Percentiles rank a stretch among this genome's conserved stretches.
phyloP scores from a whole-genome alignment of 1,284 basidiomycete species.

The Ustilago shanxiensis region DNA sequence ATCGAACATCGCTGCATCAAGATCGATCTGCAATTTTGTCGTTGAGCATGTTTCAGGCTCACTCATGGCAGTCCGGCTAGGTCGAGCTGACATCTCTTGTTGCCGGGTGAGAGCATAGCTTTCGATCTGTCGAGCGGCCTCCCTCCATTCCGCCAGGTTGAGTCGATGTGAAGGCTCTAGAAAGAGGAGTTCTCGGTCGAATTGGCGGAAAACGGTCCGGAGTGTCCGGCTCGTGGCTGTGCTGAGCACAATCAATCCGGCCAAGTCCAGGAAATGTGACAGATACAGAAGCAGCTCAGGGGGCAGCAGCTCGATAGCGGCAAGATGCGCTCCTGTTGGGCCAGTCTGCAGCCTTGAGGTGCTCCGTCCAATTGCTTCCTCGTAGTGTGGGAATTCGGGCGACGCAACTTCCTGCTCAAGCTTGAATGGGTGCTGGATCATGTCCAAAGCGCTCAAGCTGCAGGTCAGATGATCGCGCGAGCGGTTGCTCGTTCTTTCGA shows the following conservation, averaged over 20 bases:
- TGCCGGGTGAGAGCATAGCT: background rate
- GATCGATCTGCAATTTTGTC: background rate
- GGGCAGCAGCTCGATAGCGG: constrained; percentile 27
- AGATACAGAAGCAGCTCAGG: constrained; percentile 36
- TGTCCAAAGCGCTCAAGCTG: background rate
- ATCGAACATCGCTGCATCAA: constrained; percentile 12
- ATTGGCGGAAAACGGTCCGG: constrained; percentile 23
- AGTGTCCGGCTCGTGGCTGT: constrained; percentile 22
- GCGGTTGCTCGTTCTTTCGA: too few relatives aligned
- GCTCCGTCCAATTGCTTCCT: background rate
- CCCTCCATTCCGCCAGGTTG: constrained; percentile 40
- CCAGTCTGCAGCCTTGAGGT: background rate
- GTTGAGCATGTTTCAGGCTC: background rate
- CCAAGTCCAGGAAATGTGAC: constrained; percentile 36
- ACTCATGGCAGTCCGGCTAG: background rate
- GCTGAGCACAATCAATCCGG: constrained; percentile 21
- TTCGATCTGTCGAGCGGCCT: constrained; percentile 25
- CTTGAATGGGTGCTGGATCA: background rate
- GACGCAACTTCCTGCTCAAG: background rate
- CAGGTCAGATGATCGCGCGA: too few relatives aligned
- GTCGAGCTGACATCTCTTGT: too few relatives aligned
- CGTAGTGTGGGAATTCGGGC: background rate
- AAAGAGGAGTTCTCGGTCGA: constrained; percentile 37
- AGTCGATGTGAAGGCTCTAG: constrained; percentile 37
- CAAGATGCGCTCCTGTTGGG: background rate